These are phyloP conservation scores for Diplosphaera chodatii DNA, from an alignment of 139 green algal species.

Conservation along the genomic window DNA sequence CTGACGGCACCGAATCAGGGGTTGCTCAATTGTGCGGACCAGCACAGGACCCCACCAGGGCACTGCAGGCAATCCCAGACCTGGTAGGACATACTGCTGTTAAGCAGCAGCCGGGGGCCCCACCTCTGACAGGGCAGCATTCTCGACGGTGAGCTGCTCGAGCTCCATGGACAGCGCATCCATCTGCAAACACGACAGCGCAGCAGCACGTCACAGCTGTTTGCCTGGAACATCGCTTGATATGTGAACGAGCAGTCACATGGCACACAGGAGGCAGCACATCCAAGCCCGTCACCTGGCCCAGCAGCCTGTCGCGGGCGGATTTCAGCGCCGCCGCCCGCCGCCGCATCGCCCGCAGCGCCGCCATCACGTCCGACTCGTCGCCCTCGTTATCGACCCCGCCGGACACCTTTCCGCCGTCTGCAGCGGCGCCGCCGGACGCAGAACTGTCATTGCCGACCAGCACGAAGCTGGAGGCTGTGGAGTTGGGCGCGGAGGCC, in stretches of 20 bases:
- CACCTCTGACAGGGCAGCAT: constrained; percentile 30
- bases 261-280: not conserved
- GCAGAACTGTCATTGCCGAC: not conserved
- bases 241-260: too few species aligned
- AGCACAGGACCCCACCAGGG: too few species aligned
- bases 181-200: too few species aligned
- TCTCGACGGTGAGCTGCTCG: constrained; percentile 39
- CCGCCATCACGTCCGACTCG: constrained; percentile 1
- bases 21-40: too few species aligned
- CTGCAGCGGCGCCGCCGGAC: constrained; percentile 1
- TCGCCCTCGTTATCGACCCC: constrained; percentile 8
- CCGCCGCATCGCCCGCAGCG: constrained; percentile 7
- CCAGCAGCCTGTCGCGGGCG: constrained; percentile 47
- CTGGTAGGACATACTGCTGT: not conserved
- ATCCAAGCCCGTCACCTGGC: not conserved
- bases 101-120: not conserved
- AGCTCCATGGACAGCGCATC: constrained; percentile 51
- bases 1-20: not conserved
- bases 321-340: constrained; percentile 41
- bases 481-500: constrained; percentile 8
- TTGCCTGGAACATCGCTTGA: too few species aligned
- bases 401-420: not conserved
- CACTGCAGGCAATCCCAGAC: too few species aligned
- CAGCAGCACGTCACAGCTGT: too few species aligned
- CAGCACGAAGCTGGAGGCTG: not conserved